Evolutionary conservation across 495 filamentous ascomycete species (phyloP).

Genomic region (Penicillium riverlandense): DNA sequence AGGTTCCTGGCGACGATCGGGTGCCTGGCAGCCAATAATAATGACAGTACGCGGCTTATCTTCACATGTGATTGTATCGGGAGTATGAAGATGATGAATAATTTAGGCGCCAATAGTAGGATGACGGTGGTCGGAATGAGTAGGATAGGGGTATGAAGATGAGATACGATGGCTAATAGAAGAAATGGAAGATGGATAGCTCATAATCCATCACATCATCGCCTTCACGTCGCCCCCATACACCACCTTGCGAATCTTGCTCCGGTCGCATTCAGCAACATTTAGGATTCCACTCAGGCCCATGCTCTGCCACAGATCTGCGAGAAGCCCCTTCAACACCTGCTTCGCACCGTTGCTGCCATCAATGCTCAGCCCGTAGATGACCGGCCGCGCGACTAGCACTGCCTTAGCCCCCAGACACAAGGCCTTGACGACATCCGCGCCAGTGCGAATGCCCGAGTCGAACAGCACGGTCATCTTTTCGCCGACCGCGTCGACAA

Average conservation of each 20-base stretch:
- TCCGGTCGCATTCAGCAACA: constrained; percentile 44
- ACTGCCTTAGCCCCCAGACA: constrained; percentile 87
- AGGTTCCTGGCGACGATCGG: no score
- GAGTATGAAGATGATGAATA: no score
- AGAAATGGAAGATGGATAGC: no score
- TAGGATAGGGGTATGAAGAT: no score
- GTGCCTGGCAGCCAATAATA: no score
- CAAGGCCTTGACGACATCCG: constrained; percentile 74
- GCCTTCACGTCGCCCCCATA: constrained; percentile 47
- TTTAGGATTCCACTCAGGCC: constrained; percentile 47
- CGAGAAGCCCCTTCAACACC: constrained; percentile 48
- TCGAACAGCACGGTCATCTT: constrained; percentile 56
- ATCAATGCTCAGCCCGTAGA: constrained; percentile 68
- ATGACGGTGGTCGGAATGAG: no score
- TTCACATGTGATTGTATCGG: no score
- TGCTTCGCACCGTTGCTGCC: constrained; percentile 52
- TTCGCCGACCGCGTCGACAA: constrained; percentile 51
- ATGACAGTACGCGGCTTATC: no score
- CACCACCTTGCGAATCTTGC: constrained; percentile 43
- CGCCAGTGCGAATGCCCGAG: constrained; percentile 52
- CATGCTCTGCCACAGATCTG: constrained; percentile 57
- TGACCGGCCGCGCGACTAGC: constrained; percentile 76
- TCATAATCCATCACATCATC: constrained; percentile 21
- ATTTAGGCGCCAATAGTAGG: no score
- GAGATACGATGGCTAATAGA: no score